Evolutionary conservation across 2,329 filamentous ascomycete species (phyloP).

Genomic region (Sarocladium oryzae): DNA sequence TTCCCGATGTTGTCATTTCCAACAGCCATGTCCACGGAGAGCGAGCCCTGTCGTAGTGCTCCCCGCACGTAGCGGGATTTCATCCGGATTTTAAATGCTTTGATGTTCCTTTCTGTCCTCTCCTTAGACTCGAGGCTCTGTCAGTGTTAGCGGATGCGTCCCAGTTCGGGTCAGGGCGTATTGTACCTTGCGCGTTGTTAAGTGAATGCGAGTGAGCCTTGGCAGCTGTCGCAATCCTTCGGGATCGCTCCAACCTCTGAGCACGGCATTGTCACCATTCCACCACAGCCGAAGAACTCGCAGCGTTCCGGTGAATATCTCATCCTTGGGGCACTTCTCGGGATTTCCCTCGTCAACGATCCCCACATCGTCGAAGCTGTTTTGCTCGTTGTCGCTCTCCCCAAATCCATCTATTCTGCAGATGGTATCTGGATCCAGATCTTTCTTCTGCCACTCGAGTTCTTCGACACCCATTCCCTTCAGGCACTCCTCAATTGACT

Average conservation of each 20-base stretch:
- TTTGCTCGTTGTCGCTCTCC: neutral
- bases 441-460: slow-evolving; percentile 2
- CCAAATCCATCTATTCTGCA: neutral
- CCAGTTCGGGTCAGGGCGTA: neutral
- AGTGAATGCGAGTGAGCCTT: neutral
- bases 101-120: neutral
- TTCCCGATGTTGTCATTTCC: neutral
- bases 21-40: neutral
- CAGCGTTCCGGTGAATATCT: neutral
- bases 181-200: neutral
- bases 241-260: slow-evolving; percentile 4
- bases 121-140: neutral
- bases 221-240: neutral
- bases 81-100: neutral
- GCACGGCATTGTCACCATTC: slow-evolving; percentile 4
- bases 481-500: slow-evolving; percentile 1
- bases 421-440: neutral
- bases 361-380: neutral
- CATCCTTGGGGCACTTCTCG: neutral
- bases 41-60: neutral
- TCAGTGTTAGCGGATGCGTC: neutral
- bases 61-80: neutral
- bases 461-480: slow-evolving; percentile 1
- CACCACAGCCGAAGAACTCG: neutral
- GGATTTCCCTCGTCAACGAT: neutral